Base-by-base conservation (phyloP, 306 rosid species). In the Arachis hypogaea region DNA sequence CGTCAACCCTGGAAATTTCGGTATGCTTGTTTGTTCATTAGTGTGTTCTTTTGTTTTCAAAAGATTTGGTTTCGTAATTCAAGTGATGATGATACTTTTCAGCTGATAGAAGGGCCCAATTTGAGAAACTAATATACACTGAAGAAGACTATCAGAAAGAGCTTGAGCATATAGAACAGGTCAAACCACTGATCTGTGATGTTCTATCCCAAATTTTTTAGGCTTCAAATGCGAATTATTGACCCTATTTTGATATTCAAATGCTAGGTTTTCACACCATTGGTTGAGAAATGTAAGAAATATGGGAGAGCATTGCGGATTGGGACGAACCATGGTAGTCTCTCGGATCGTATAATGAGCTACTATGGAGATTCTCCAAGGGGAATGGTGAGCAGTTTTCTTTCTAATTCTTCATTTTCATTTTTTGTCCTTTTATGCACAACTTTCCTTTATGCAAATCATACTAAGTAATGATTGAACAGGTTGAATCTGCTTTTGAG, bases 401-500 rank as follows among this genome's bases (percentile, higher is more conserved):
- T 36, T 46, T 82, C 43, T 52, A 52, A 16, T 80, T 78, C 22
- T 74, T 56, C 75, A 33, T 44, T 5, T 5, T 33, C 50, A 46
- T 42, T 43, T 56, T 67, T 41, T 80, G 14, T 9, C 59, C 61
- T 30, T 47, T 42, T 55, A 70, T 11, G 12, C 1, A 49, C 66
- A 46, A 18, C 7, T 66, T 49, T 65, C 63, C 65, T 52, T 72
- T 47, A 47, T 47, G 10, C 5, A 47, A 47, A 9, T 47, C 45
- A 69, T 41, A 65, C 58, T 71, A 60, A 58, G 57, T 60, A 66
- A 71, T 68, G 70, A 40, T 74, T 49, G 72, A 66, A 75, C 95
- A 94, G 98, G 98, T 94, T 79, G 98, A 94, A 92, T 94, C 98
- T 66, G 97, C 98, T 68, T 94, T 94, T 79, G 98, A 94, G 75